Evolutionary conservation across 2,329 filamentous ascomycete genomes (phyloP).

Genomic region (Rutstroemia sp.): DNA sequence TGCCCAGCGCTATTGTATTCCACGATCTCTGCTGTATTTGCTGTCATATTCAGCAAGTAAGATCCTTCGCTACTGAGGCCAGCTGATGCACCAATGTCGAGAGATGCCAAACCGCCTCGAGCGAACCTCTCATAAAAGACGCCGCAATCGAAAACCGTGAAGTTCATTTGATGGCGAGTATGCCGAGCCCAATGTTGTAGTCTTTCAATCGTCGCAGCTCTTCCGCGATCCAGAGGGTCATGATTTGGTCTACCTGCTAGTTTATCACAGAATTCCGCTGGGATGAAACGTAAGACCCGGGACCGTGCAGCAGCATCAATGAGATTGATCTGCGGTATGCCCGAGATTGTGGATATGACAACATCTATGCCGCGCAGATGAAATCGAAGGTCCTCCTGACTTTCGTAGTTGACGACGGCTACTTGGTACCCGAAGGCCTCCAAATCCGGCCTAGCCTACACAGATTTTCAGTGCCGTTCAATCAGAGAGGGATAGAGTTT

Average conservation of each 20-base stretch:
- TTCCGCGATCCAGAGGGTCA: conserved; percentile 56
- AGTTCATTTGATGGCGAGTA: conserved; percentile 47
- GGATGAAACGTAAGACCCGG: conserved; percentile 61
- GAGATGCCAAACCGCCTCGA: conserved; percentile 53
- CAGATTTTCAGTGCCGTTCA: not conserved
- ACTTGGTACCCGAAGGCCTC: conserved; percentile 49
- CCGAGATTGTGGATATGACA: conserved; percentile 67
- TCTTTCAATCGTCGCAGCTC: conserved; percentile 46
- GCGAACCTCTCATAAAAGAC: conserved; percentile 71
- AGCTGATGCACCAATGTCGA: conserved; percentile 50
- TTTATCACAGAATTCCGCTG: conserved; percentile 67
- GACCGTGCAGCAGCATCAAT: conserved; percentile 63
- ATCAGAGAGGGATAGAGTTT: conserved; percentile 8
- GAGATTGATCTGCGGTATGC: conserved; percentile 57
- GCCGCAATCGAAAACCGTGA: conserved; percentile 66
- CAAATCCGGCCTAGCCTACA: conserved; percentile 32
- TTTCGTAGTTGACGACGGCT: conserved; percentile 58
- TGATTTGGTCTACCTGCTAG: conserved; percentile 44
- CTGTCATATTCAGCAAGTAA: conserved; percentile 57
- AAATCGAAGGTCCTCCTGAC: conserved; percentile 51
- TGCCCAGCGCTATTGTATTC: conserved; percentile 43
- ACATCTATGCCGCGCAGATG: conserved; percentile 65
- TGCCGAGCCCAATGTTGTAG: conserved; percentile 46
- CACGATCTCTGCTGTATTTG: conserved; percentile 52
- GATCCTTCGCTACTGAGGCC: conserved; percentile 49